Percentiles rank a stretch among this genome's conserved stretches.
Evolutionary conservation across 164 flowering plant genomes (phyloP).

Genomic region (Sedum album): DNA sequence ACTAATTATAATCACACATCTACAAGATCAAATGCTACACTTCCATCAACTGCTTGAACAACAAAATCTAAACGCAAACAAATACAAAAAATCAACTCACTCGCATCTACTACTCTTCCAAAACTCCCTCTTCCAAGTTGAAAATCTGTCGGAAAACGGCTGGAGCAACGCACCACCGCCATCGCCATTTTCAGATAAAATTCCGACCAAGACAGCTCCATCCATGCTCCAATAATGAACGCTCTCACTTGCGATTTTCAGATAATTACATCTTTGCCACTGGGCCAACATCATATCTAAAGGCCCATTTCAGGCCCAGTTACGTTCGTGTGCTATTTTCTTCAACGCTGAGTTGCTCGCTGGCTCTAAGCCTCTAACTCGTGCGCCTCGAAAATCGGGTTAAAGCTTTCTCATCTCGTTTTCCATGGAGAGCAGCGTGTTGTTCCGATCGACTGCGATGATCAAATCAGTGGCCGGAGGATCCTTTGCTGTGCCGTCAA

Average conservation of each 20-base stretch:
- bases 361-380: not conserved
- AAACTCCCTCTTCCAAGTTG: not conserved
- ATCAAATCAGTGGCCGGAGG: not conserved
- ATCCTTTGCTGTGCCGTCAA: not conserved
- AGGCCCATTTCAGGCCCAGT: not conserved
- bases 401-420: not conserved
- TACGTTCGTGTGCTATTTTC: not conserved
- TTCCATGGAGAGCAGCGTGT: not conserved
- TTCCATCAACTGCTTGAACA: not conserved
- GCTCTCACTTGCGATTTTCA: not conserved
- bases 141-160: not conserved
- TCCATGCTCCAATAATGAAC: not conserved
- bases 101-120: not conserved
- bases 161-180: conserved; percentile 1
- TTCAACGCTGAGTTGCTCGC: not conserved
- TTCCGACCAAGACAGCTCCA: not conserved
- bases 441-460: not conserved
- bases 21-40: not conserved
- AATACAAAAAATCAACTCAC: not conserved
- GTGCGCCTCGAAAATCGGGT: not conserved
- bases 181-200: conserved; percentile 1
- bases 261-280: conserved; percentile 2
- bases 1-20: not conserved
- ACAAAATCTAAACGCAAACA: not conserved
- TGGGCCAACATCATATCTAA: not conserved